A percentile compares a stretch with the other conserved stretches of the same genome.
phyloP scores from a whole-genome alignment of 495 filamentous ascomycete species.

The Aspergillus sclerotioniger region DNA sequence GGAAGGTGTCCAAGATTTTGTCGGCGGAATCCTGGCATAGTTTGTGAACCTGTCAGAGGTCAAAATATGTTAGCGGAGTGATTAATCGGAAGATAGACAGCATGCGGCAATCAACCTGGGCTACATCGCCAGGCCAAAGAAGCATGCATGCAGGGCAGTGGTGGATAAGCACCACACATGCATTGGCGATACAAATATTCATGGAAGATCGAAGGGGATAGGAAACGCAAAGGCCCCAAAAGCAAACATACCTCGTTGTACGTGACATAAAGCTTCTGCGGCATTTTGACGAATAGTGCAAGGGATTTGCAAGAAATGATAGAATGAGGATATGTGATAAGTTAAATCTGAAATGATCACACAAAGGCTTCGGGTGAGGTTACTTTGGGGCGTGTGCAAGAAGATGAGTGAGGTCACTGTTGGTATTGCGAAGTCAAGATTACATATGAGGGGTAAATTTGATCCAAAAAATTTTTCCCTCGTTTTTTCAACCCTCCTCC shows the following conservation, averaged over 20 bases:
- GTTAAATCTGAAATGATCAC: background rate
- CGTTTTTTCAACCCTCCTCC: background rate
- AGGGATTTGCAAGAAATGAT: background rate
- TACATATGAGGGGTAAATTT: conserved; percentile 5
- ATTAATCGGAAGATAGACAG: background rate
- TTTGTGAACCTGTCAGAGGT: conserved; percentile 76
- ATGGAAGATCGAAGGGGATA: background rate
- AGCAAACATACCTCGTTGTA: conserved; percentile 81
- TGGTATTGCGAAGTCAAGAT: conserved; percentile 1
- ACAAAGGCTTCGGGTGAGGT: background rate
- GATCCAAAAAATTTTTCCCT: background rate
- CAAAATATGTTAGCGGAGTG: conserved; percentile 24
- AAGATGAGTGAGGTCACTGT: background rate
- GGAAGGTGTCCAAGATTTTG: conserved; percentile 75
- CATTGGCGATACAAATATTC: background rate
- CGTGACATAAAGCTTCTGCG: conserved; percentile 88
- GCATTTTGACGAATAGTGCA: conserved; percentile 54
- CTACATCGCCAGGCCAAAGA: background rate
- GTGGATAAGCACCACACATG: background rate
- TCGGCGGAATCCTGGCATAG: conserved; percentile 84
- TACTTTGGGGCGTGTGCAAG: background rate
- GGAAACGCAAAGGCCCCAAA: conserved; percentile 2
- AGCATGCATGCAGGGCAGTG: background rate
- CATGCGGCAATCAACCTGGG: background rate
- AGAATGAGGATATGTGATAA: conserved; percentile 2